A percentile compares a stretch with the other conserved stretches of the same genome.
phyloP scores from a whole-genome alignment of 495 filamentous ascomycete genomes.

The Daldinia caldariorum region DNA sequence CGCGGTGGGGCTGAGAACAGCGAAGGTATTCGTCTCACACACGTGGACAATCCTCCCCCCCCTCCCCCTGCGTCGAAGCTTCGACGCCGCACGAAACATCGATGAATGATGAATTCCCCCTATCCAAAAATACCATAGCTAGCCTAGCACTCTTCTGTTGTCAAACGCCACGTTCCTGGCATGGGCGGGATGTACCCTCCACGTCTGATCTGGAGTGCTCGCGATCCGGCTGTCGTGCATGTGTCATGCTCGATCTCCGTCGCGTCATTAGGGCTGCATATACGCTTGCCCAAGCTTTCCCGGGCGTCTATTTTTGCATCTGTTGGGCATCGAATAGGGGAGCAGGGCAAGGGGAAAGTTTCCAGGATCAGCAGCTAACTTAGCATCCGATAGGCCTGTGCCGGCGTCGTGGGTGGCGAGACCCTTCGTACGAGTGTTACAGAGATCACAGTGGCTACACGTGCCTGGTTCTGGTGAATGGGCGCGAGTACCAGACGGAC shows the following conservation, averaged over 20 bases:
- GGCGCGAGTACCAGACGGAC: slow-evolving; percentile 94
- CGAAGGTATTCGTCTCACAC: slow-evolving; percentile 48
- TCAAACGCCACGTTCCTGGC: slow-evolving; percentile 45
- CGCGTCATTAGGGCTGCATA: slow-evolving; percentile 52
- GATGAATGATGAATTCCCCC: slow-evolving; percentile 10
- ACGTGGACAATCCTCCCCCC: slow-evolving; percentile 41
- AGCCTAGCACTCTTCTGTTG: slow-evolving; percentile 22
- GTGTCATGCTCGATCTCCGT: slow-evolving; percentile 48
- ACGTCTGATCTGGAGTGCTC: slow-evolving; percentile 43
- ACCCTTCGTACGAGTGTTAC: slow-evolving; percentile 90
- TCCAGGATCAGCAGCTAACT: slow-evolving; percentile 57
- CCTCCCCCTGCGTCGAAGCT: slow-evolving; percentile 45
- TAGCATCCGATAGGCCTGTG: slow-evolving; percentile 80
- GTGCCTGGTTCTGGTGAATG: slow-evolving; percentile 95
- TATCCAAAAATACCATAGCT: slow-evolving; percentile 13
- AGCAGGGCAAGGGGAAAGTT: slow-evolving; percentile 25
- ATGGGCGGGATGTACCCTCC: slow-evolving; percentile 38
- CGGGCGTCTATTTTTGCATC: slow-evolving; percentile 48
- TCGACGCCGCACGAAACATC: slow-evolving; percentile 41
- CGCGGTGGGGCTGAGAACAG: slow-evolving; percentile 45
- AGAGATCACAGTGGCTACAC: slow-evolving; percentile 75
- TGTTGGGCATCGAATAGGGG: slow-evolving; percentile 47
- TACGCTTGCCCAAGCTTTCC: slow-evolving; percentile 17
- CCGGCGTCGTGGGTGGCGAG: slow-evolving; percentile 92
- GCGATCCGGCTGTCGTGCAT: slow-evolving; percentile 60